Base-by-base conservation (phyloP, 371 early-diverging fungal genomes). In the Rhizopus delemar region DNA sequence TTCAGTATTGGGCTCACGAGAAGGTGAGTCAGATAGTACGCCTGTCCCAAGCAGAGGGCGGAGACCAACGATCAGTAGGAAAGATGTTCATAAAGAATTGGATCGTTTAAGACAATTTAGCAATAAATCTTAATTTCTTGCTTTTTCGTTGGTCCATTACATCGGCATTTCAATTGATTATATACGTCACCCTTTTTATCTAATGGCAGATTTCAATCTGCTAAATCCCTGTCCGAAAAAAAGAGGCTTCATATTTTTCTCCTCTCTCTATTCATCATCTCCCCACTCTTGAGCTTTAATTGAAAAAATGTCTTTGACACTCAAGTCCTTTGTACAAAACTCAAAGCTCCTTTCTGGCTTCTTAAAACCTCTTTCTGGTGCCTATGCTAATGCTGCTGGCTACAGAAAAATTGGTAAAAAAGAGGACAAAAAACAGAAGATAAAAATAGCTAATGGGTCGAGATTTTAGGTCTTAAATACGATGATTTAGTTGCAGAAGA, bases 401-500 rank as follows among this genome's bases (percentile, higher is more conserved):
- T 93, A 93, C 75, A 84, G 90, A 66, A 74, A 89, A 68, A 82
- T 89, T 51, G 92, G 92, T 90, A 85, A 74, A 22, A 15, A 29
- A 13, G 16, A 41, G 41, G 12, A 36, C 22, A 38, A 16, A 45
- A 31, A 12, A 46, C 46, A 2, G 32, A 8, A 8, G 29, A 51
- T 38, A 16, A 45, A 5, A 2, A 12, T 1, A 31, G 36, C 8
- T 8, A 22, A 43, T 46, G 22, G n/a, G 8, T 8, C 2, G n/a
- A 15, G 8, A 43, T 3, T 49, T 6, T 62, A 92, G 98, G 98
- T 68, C 83, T 96, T 54, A 81, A 86, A 46, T 92, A 90, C 68
- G 98, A 98, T 82, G 98, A 98, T 74, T 73, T 96, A 59, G 75
- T 95, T 74, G 83, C 86, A 52, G 95, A 94, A 57, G 96, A 98